Percentiles rank a stretch among this genome's conserved stretches.
These are phyloP conservation scores for Teunomyces pallodes DNA, from an alignment of 805 yeast species.

Conservation along the genomic window DNA sequence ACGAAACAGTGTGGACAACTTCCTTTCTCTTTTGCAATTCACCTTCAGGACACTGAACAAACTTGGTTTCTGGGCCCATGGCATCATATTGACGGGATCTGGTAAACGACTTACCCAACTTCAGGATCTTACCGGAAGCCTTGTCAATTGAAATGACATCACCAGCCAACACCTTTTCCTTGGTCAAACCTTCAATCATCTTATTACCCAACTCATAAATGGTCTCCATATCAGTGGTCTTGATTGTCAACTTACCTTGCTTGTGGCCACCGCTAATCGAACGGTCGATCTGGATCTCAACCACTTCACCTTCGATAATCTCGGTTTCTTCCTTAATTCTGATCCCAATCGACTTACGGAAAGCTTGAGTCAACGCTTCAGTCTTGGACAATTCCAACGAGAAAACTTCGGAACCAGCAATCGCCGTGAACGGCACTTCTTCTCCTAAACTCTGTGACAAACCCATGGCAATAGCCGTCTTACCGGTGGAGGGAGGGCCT, in stretches of 20 bases:
- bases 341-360: conserved; percentile 92
- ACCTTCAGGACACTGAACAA: conserved; percentile 98
- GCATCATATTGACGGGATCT: conserved; percentile 98
- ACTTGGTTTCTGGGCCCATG: conserved; percentile 96
- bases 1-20: conserved; percentile 95
- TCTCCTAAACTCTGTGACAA: conserved; percentile 67
- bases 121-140: conserved; percentile 89
- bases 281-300: conserved; percentile 91
- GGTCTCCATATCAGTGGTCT: conserved; percentile 98
- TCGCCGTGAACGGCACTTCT: conserved; percentile 91
- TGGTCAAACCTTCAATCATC: conserved; percentile 91
- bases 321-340: conserved; percentile 96
- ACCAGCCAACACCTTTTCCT: conserved; percentile 95
- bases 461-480: conserved; percentile 97
- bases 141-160: conserved; percentile 95
- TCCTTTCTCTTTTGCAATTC: conserved; percentile 95
- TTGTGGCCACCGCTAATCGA: conserved; percentile 96
- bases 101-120: conserved; percentile 93
- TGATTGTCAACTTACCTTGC: conserved; percentile 95
- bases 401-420: conserved; percentile 92
- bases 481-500: conserved; percentile 99
- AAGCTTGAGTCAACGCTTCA: conserved; percentile 94
- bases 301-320: conserved; percentile 97
- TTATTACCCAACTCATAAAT: conserved; percentile 92
- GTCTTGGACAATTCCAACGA: conserved; percentile 92